Conservation (phyloP, 2,329 filamentous ascomycete genomes). For the Cladosporium colombiae region DNA sequence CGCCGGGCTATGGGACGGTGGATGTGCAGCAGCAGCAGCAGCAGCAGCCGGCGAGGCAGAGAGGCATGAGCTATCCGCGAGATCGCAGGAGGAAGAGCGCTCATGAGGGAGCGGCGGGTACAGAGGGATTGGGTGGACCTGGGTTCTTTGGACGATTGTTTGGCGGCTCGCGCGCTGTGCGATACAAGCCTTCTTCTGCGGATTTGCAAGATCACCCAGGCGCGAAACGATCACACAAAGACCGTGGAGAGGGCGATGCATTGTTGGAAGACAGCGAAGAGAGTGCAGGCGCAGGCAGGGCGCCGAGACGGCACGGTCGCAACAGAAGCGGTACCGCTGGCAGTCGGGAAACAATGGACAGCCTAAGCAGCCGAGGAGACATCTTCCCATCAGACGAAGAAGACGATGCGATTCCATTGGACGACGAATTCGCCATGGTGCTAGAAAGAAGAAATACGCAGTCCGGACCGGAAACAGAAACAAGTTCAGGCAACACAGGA, state of each 20-base stretch:
- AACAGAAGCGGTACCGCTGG: slow-evolving; percentile 76
- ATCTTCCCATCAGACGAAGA: slow-evolving; percentile 83
- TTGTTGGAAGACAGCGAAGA: slow-evolving; percentile 66
- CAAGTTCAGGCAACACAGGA: slow-evolving; percentile 63
- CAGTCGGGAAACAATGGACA: slow-evolving; percentile 81
- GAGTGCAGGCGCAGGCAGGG: slow-evolving; percentile 36
- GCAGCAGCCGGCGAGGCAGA: slow-evolving; percentile 53
- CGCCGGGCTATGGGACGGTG: slow-evolving; percentile 48
- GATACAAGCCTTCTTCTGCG: slow-evolving; percentile 88
- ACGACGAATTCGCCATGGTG: slow-evolving; percentile 87
- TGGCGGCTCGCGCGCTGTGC: slow-evolving; percentile 71
- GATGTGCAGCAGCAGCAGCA: slow-evolving; percentile 53
- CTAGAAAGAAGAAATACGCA: slow-evolving; percentile 66
- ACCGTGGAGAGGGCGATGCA: slow-evolving; percentile 64
- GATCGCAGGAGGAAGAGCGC: slow-evolving; percentile 55
- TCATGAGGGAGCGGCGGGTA: slow-evolving; percentile 59
- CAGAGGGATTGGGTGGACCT: slow-evolving; percentile 57
- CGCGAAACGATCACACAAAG: slow-evolving; percentile 41
- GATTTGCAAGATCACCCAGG: slow-evolving; percentile 86
- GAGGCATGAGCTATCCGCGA: slow-evolving; percentile 77
- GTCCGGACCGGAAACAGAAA: slow-evolving; percentile 61
- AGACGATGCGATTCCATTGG: slow-evolving; percentile 88
- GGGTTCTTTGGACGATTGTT: slow-evolving; percentile 83
- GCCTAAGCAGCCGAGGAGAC: slow-evolving; percentile 83
- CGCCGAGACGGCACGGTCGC: slow-evolving; percentile 45